Percentiles rank a stretch among this genome's conserved stretches.
phyloP scores from a whole-genome alignment of 2,329 filamentous ascomycete genomes.

The Cladosporium austrohemisphaericum region DNA sequence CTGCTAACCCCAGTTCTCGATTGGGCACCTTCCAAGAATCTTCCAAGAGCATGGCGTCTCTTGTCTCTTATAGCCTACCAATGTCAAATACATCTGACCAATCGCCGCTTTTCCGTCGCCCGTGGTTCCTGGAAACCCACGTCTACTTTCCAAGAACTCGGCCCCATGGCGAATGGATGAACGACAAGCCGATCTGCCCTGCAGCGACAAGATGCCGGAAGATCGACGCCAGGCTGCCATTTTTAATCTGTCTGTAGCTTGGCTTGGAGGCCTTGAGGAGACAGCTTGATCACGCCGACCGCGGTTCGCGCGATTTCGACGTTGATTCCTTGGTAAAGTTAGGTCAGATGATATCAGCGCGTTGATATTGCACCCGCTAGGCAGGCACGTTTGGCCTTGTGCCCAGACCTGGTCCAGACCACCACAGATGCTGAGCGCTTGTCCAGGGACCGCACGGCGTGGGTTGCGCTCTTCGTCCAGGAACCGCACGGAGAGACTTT shows the following conservation, averaged over 20 bases:
- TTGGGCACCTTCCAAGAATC: neutral
- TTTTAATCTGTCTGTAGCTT: neutral
- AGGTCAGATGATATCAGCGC: neutral
- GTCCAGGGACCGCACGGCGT: no score
- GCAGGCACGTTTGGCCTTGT: neutral
- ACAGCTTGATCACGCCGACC: no score
- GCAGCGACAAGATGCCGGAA: neutral
- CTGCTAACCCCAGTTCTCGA: neutral
- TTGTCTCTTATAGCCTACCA: constrained; percentile 1
- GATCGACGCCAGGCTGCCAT: neutral
- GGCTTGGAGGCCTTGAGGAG: no score
- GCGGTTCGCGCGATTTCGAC: no score
- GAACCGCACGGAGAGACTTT: neutral
- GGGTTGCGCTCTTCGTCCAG: no score
- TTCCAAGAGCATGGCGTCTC: constrained; percentile 11
- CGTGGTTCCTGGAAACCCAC: constrained; percentile 8
- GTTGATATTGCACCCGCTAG: neutral
- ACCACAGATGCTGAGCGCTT: neutral
- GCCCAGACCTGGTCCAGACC: neutral
- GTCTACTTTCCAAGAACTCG: neutral
- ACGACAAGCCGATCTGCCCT: neutral
- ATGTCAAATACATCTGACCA: constrained; percentile 8
- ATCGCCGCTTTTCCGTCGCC: neutral
- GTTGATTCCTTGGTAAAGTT: no score
- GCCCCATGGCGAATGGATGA: neutral